Percentiles rank a stretch among this genome's conserved stretches.
Conservation (phyloP, 2,329 filamentous ascomycete species). For the Ophiostoma australiae region DNA sequence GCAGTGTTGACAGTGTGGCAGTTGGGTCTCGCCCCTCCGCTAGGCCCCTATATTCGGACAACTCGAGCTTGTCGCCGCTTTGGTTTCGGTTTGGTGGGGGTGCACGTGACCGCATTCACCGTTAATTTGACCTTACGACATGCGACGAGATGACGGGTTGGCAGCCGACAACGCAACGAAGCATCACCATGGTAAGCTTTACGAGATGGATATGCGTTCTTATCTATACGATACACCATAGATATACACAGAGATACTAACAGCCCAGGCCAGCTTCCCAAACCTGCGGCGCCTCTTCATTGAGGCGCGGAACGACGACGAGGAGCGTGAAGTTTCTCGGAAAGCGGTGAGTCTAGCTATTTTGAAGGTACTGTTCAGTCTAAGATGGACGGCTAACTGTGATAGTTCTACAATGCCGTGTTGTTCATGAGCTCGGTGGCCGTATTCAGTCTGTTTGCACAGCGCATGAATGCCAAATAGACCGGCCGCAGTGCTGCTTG, state of each 20-base stretch:
- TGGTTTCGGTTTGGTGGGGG: constrained; percentile 16
- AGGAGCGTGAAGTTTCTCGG: constrained; percentile 90
- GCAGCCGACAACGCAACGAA: neutral
- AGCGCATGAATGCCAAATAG: constrained; percentile 61
- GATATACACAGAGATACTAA: constrained; percentile 17
- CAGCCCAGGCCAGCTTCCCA: constrained; percentile 67
- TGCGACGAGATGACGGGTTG: neutral
- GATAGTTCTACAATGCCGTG: constrained; percentile 93
- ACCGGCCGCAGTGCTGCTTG: neutral
- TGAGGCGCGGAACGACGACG: constrained; percentile 84
- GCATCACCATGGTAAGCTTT: constrained; percentile 17
- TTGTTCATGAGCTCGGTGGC: constrained; percentile 95
- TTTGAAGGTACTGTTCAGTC: neutral
- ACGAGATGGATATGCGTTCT: neutral
- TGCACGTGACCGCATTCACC: constrained; percentile 19
- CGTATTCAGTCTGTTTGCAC: constrained; percentile 87
- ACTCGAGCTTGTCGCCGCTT: constrained; percentile 9
- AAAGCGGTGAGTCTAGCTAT: constrained; percentile 56
- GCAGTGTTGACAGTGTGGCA: constrained; percentile 16
- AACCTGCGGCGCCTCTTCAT: constrained; percentile 96
- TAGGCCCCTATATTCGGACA: constrained; percentile 12
- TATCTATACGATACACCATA: neutral
- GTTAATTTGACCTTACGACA: constrained; percentile 9
- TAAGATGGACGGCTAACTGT: constrained; percentile 18
- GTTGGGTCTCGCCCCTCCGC: constrained; percentile 17